Evolutionary conservation across 192 early-diverging fungal genomes (phyloP).

Genomic region (Rhizophagus clarus): DNA sequence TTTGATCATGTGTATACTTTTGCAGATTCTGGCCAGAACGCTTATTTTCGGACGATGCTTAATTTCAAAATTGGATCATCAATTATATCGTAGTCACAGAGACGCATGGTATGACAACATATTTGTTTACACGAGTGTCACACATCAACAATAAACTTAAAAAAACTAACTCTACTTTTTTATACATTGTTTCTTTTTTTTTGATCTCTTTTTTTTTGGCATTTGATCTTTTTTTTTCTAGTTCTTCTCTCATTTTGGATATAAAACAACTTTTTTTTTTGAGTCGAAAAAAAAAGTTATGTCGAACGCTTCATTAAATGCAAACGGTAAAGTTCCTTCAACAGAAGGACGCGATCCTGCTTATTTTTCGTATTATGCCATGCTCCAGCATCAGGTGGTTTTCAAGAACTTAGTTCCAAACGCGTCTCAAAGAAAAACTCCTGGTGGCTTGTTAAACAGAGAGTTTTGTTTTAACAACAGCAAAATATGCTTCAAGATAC

Average conservation of each 20-base stretch:
- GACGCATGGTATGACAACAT: slow-evolving; percentile 1
- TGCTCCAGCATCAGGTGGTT: slow-evolving; percentile 74
- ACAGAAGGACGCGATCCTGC: slow-evolving; percentile 65
- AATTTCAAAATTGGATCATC: too few relatives aligned
- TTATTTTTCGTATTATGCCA: slow-evolving; percentile 85
- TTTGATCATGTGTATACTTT: too few relatives aligned
- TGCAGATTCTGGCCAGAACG: too few relatives aligned
- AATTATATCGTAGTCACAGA: not conserved
- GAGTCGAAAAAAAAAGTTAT: not conserved
- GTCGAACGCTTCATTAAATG: not conserved
- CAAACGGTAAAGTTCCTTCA: slow-evolving; percentile 34
- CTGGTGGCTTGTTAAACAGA: slow-evolving; percentile 24
- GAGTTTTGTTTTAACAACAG: slow-evolving; percentile 60
- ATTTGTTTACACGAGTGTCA: slow-evolving; percentile 3
- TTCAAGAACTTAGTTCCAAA: slow-evolving; percentile 21
- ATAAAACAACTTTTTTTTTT: not conserved
- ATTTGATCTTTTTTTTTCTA: not conserved
- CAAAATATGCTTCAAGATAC: slow-evolving; percentile 98
- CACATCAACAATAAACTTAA: too few relatives aligned
- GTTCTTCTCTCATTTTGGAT: not conserved
- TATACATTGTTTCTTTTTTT: too few relatives aligned
- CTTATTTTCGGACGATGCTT: too few relatives aligned
- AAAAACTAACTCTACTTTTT: too few relatives aligned
- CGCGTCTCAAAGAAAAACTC: slow-evolving; percentile 16
- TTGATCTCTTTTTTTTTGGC: too few relatives aligned